Evolutionary conservation across 192 early-diverging fungal species (phyloP).

Genomic region (Mortierella claussenii): DNA sequence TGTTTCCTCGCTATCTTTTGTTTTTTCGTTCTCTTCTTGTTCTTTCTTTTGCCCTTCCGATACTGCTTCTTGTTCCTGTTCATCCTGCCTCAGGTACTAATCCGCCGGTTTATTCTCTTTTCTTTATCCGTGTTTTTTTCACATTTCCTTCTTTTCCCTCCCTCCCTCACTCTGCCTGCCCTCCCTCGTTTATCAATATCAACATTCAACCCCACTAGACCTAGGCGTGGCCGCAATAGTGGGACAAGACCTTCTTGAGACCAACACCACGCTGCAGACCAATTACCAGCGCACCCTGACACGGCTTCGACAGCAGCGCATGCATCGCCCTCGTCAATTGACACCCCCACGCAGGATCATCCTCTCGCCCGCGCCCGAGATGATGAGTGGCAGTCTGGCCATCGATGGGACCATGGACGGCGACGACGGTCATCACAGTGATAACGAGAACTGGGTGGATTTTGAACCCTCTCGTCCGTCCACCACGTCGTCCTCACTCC

Average conservation of each 20-base stretch:
- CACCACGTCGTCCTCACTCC: background rate
- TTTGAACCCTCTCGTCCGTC: slow-evolving; percentile 30
- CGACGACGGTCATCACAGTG: slow-evolving; percentile 17
- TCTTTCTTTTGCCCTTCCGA: background rate
- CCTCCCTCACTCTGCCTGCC: background rate
- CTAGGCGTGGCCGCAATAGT: background rate
- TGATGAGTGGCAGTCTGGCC: slow-evolving; percentile 1
- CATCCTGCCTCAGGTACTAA: no score
- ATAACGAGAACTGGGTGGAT: slow-evolving; percentile 51
- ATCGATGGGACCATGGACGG: slow-evolving; percentile 4
- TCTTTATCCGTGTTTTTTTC: no score
- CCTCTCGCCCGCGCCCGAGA: slow-evolving; percentile 29
- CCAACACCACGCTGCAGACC: slow-evolving; percentile 20
- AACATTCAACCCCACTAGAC: background rate
- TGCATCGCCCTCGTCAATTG: slow-evolving; percentile 28
- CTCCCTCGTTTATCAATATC: background rate
- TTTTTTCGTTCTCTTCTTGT: background rate
- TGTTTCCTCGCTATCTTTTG: background rate
- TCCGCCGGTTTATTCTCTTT: no score
- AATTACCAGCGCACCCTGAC: slow-evolving; percentile 34
- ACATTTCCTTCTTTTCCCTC: slow-evolving; percentile 1
- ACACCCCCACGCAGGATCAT: slow-evolving; percentile 33
- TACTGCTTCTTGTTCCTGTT: background rate
- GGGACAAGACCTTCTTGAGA: slow-evolving; percentile 33
- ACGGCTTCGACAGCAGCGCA: slow-evolving; percentile 37